phyloP scores from a whole-genome alignment of 768 basidiomycete genomes.

The Coprinopsis sp. region DNA sequence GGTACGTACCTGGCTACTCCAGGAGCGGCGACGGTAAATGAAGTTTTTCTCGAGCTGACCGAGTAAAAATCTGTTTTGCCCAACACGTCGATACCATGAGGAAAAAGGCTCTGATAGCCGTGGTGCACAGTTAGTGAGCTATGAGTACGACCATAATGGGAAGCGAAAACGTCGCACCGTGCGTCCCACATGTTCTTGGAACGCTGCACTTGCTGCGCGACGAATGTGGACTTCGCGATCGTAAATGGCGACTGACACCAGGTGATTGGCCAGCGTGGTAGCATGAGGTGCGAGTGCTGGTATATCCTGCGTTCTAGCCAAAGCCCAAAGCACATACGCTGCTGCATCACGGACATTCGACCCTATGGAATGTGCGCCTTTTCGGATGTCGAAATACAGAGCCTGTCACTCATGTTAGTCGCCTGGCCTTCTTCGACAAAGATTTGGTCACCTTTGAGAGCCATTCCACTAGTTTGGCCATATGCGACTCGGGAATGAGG shows the following conservation, averaged over 20 bases:
- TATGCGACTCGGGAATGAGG: conserved; percentile 52
- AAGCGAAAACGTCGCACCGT: conserved; percentile 50
- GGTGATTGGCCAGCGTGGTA: conserved; percentile 55
- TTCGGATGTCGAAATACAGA: conserved; percentile 85
- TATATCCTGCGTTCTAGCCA: conserved; percentile 73
- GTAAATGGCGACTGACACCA: conserved; percentile 79
- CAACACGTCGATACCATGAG: conserved; percentile 91
- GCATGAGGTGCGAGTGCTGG: conserved; percentile 58
- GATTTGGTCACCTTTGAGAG: conserved; percentile 84
- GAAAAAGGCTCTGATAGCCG: conserved; percentile 68
- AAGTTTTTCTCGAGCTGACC: conserved; percentile 78
- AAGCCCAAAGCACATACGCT: conserved; percentile 91
- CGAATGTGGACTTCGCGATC: conserved; percentile 95
- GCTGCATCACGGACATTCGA: conserved; percentile 93
- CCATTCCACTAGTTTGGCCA: conserved; percentile 72
- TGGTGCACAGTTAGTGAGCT: conserved; percentile 3
- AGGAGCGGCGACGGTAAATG: conserved; percentile 81
- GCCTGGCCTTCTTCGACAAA: conserved; percentile 7
- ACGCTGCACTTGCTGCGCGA: conserved; percentile 94
- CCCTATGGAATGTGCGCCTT: conserved; percentile 90
- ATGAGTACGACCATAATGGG: background rate
- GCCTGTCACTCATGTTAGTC: conserved; percentile 46
- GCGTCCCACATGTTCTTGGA: conserved; percentile 94
- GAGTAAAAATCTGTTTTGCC: conserved; percentile 93
- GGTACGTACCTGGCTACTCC: conserved; percentile 79